Base-by-base conservation (phyloP, 2,329 filamentous ascomycete species). In the Apiospora kogelbergensis region DNA sequence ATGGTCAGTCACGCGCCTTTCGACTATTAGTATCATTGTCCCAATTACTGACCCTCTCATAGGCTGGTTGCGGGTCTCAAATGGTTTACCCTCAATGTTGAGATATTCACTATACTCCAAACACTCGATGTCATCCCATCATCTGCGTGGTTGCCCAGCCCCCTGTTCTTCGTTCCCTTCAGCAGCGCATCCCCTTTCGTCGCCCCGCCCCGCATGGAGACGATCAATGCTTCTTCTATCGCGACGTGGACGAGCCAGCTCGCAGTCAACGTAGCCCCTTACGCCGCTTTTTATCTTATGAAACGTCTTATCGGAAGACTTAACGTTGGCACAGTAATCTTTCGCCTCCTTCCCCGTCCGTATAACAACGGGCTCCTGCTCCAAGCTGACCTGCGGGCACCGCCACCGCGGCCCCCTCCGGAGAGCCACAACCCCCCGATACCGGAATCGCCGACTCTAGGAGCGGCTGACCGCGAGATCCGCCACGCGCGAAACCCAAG, bases 161-260 rank as follows among this genome's bases (percentile, higher is more conserved):
- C 79, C 45, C 79, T 76, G 6, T 90, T 84, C 75, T 89, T 89
- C 72, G 74, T 89, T 22, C 87, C 88, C 0, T 89, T 88, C 64
- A 84, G 85, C 15, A 73, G 78, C 9, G 77, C 81, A 15, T 89
- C 87, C 0, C 86, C 85, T 0, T 84, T 88, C 37, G 75, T 80
- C 1, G 76, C 84, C 0, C 86, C 85, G 1, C 82, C 84, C 2
- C 77, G 81, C 0, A 80, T 81, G 0, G 71, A 78, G 4, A 80
- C 81, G 2, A 74, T 85, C 22, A 81, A 77, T 11, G 68, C 76
- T 3, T 70, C 76, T 5, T 82, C 82, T 17, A 57, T 88, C 5
- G 68, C 80, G 2, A 72, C 74, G 30, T 89, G 86, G 85, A 22
- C 80, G 0, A 82, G 82, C 3, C 77, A 79, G 1, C 71, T 82